These are phyloP conservation scores for Alternaria gaisen DNA, from an alignment of 2,329 filamentous ascomycete genomes.

Conservation along the genomic window DNA sequence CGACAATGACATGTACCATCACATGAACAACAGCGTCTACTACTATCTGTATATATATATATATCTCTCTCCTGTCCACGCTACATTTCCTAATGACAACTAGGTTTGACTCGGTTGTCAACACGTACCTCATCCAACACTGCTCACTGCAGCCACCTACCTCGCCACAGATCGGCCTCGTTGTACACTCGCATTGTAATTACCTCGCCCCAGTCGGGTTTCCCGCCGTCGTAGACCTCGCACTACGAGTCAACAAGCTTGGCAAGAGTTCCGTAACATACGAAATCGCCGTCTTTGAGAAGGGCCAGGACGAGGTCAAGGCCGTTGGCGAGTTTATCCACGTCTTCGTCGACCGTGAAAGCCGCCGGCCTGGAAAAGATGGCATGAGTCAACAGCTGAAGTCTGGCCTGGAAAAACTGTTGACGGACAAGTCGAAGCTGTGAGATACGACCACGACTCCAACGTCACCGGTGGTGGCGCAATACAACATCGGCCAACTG, in stretches of 20 bases:
- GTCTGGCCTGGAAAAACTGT: slow-evolving; percentile 48
- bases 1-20: slow-evolving; percentile 94
- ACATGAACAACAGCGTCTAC: slow-evolving; percentile 92
- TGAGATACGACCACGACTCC: slow-evolving; percentile 17
- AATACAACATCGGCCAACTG: background rate
- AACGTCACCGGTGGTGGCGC: background rate
- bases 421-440: slow-evolving; percentile 35
- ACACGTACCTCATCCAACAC: slow-evolving; percentile 83
- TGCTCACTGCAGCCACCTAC: slow-evolving; percentile 76
- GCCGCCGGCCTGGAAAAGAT: slow-evolving; percentile 69
- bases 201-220: slow-evolving; percentile 85
- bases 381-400: slow-evolving; percentile 71
- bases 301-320: slow-evolving; percentile 75
- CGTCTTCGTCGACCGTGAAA: slow-evolving; percentile 83
- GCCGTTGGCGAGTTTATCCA: slow-evolving; percentile 88
- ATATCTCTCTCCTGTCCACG: slow-evolving; percentile 29
- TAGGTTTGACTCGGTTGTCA: slow-evolving; percentile 85
- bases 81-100: slow-evolving; percentile 2
- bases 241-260: slow-evolving; percentile 81
- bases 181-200: slow-evolving; percentile 85
- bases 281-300: slow-evolving; percentile 86
- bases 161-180: slow-evolving; percentile 79
- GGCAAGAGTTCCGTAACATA: slow-evolving; percentile 89
- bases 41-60: slow-evolving; percentile 70
- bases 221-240: slow-evolving; percentile 82